Percentiles rank a stretch among this genome's conserved stretches.
Evolutionary conservation across 768 basidiomycete species (phyloP).

Genomic region (Suillus americanus): DNA sequence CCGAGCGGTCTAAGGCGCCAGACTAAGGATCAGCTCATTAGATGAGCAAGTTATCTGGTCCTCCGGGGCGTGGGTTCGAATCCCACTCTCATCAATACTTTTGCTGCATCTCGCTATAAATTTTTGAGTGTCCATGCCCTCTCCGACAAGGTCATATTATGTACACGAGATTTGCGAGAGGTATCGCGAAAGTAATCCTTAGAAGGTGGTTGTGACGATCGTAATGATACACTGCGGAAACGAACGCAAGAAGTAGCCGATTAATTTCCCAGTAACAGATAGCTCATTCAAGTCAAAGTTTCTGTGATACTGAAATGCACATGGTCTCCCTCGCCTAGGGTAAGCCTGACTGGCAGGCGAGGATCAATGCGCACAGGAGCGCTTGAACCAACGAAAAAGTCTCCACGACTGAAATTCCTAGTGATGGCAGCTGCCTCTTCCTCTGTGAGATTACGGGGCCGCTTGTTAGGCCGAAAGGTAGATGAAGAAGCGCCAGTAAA

Average conservation of each 20-base stretch:
- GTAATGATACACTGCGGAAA: slow-evolving; percentile 8
- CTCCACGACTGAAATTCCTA: slow-evolving; percentile 76
- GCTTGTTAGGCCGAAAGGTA: slow-evolving; percentile 78
- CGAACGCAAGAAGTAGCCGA: slow-evolving; percentile 16
- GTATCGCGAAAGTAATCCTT: not conserved
- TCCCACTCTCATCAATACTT: slow-evolving; percentile 35
- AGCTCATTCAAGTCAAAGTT: slow-evolving; percentile 35
- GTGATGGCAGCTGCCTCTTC: slow-evolving; percentile 84
- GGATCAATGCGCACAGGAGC: slow-evolving; percentile 85
- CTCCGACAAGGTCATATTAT: not conserved
- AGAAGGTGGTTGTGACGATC: not conserved
- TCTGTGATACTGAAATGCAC: slow-evolving; percentile 67
- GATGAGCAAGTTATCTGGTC: slow-evolving; percentile 30
- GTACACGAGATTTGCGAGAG: not conserved
- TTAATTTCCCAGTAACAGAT: slow-evolving; percentile 12
- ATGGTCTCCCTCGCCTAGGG: slow-evolving; percentile 79
- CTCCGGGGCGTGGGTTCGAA: slow-evolving; percentile 44
- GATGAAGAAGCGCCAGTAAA: slow-evolving; percentile 71
- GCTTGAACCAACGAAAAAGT: slow-evolving; percentile 79
- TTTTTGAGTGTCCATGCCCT: not conserved
- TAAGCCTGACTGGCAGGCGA: slow-evolving; percentile 74
- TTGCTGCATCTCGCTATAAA: not conserved
- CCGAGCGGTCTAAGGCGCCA: slow-evolving; percentile 91
- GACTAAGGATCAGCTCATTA: slow-evolving; percentile 55
- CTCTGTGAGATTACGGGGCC: slow-evolving; percentile 77